Evolutionary conservation across 192 early-diverging fungal genomes (phyloP), one percentile per base, ranked within the genome.

Genomic region (Polychytrium aggregatum): DNA sequence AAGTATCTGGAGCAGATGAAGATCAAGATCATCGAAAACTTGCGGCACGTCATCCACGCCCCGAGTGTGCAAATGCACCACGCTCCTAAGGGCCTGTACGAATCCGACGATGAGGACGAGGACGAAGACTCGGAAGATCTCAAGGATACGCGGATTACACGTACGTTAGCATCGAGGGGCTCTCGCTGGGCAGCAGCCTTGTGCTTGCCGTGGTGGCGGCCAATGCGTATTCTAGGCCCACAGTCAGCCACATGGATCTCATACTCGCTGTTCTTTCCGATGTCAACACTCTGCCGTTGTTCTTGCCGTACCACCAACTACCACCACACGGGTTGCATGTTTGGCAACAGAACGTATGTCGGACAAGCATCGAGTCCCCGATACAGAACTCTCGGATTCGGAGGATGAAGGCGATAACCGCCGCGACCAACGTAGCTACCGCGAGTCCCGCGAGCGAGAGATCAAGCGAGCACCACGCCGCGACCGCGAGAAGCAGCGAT

Each of bases 11-110:
- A 86, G 25, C 83, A 81, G 22, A 69, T 90, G 8, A 73, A 67
- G 36, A 37, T 55, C 10, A 63, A 60, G 13, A 82, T 98, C 31
- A 56, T 94, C 33, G 96, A 98, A 52, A 87, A 95, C 46, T 72
- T 98, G 36, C 65, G 90, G 34, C 82, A 82, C 44, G 38, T 97
- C 31, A 76, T 85, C 55, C 81, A 80, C 17, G 96, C 93, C 7
- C 96, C 96, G 0, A 86, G 85, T 38, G 88, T 99, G 28, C 93
- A 97, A 59, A 90, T 95, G 87, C 90, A 92, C 38, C 84, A 86
- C 43, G 82, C 87, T 24, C 86, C 86, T n/a, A 50, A 68, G 18
- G 81, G 86, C 41, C 57, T 71, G 36, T 74, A 76, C 37, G 67
- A 65, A 16, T 81, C 76, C 28, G 71, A 76, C 8, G 83, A 84